phyloP scores from a whole-genome alignment of 1,284 basidiomycete genomes.

The Chiua sp. region DNA sequence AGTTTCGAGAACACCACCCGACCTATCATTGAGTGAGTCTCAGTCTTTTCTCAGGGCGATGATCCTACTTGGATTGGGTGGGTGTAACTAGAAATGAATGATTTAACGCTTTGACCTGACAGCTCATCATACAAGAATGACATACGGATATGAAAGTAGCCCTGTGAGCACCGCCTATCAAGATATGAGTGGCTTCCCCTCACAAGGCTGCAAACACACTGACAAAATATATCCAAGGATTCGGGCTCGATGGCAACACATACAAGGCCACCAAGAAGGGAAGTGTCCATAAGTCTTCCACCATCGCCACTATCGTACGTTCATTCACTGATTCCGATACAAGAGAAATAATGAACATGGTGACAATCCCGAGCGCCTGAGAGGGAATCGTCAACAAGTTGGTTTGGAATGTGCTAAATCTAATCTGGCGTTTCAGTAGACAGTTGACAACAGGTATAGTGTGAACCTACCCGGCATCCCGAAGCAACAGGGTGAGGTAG shows the following conservation, averaged over 20 bases:
- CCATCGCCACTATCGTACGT: slow-evolving; percentile 51
- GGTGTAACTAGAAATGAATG: slow-evolving; percentile 26
- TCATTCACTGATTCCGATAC: slow-evolving; percentile 54
- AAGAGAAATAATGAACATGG: slow-evolving; percentile 49
- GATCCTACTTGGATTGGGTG: slow-evolving; percentile 42
- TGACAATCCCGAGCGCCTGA: slow-evolving; percentile 47
- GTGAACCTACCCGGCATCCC: slow-evolving; percentile 51
- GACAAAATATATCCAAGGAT: slow-evolving; percentile 19
- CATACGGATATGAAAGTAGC: slow-evolving; percentile 42
- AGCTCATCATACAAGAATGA: neutral
- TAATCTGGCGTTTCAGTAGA: slow-evolving; percentile 20
- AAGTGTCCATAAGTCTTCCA: slow-evolving; percentile 55
- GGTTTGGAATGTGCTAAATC: slow-evolving; percentile 63
- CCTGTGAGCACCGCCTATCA: slow-evolving; percentile 35
- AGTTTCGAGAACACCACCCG: slow-evolving; percentile 60
- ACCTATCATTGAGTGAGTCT: slow-evolving; percentile 40
- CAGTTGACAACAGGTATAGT: neutral
- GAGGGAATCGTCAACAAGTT: slow-evolving; percentile 68
- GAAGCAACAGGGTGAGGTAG: slow-evolving; percentile 68
- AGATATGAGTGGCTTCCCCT: neutral
- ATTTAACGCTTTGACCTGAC: neutral
- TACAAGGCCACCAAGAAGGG: slow-evolving; percentile 24
- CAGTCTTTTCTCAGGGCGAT: neutral
- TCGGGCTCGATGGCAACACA: slow-evolving; percentile 11
- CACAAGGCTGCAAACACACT: neutral